Evolutionary conservation across 208 protist genomes (phyloP).

Genomic region (Crithidia fasciculata): DNA sequence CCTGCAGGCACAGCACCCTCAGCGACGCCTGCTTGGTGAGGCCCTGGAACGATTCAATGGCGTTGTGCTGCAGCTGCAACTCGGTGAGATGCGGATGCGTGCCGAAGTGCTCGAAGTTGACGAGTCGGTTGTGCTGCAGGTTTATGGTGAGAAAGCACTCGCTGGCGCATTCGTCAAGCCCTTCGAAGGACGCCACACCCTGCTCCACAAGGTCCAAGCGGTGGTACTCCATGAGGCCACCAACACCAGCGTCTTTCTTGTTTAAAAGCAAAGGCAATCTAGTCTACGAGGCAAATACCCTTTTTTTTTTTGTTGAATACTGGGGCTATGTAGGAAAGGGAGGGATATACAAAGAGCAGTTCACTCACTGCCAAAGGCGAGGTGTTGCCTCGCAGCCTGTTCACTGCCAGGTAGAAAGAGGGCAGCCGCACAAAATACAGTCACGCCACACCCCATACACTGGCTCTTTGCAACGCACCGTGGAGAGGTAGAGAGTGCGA

Average conservation of each 20-base stretch:
- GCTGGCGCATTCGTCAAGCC: slow-evolving; percentile 41
- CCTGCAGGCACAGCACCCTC: slow-evolving; percentile 50
- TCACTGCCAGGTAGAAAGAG: too few species aligned
- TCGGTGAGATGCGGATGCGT: slow-evolving; percentile 74
- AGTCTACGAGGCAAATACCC: too few species aligned
- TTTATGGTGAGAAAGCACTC: slow-evolving; percentile 73
- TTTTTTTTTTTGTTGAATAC: too few species aligned
- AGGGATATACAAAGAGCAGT: too few species aligned
- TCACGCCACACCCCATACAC: too few species aligned
- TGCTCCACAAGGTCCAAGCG: slow-evolving; percentile 52
- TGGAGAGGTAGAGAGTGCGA: too few species aligned
- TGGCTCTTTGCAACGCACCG: too few species aligned
- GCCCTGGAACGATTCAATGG: slow-evolving; percentile 61
- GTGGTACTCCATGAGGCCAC: slow-evolving; percentile 40
- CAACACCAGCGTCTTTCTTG: not conserved
- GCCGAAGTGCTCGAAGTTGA: slow-evolving; percentile 71
- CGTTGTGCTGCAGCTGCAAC: slow-evolving; percentile 62
- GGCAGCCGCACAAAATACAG: too few species aligned
- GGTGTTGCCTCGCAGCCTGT: too few species aligned
- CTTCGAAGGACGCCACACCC: slow-evolving; percentile 54
- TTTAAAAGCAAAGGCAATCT: not conserved
- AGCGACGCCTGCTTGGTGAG: slow-evolving; percentile 74
- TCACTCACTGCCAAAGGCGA: too few species aligned
- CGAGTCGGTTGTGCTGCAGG: slow-evolving; percentile 58
- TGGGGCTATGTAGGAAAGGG: too few species aligned